These are phyloP conservation scores for Cicer chorassanicum DNA, from an alignment of 306 rosid genomes.

Conservation along the genomic window DNA sequence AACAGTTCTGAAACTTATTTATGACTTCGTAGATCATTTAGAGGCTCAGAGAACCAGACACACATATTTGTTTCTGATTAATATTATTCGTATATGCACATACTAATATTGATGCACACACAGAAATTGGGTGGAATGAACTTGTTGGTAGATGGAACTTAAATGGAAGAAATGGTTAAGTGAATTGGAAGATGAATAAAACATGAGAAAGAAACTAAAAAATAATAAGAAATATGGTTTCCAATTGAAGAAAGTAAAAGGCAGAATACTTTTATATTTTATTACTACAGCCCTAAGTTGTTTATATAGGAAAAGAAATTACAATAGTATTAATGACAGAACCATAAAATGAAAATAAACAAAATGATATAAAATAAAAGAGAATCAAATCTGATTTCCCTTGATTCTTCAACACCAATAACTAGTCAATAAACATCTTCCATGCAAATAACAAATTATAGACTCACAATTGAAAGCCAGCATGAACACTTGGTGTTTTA, in stretches of 20 bases:
- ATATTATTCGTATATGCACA: not conserved
- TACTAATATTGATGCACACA: constrained; percentile 15
- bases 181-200: constrained; percentile 24
- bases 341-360: too few species aligned
- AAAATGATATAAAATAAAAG: too few species aligned
- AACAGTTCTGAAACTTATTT: constrained; percentile 1
- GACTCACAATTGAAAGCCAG: constrained; percentile 3
- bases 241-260: not conserved
- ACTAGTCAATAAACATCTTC: constrained; percentile 28
- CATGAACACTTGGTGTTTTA: not conserved
- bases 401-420: not conserved
- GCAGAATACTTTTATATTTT: too few species aligned
- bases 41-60: constrained; percentile 17
- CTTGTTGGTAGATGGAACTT: constrained; percentile 16
- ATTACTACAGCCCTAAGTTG: too few species aligned
- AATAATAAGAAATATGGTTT: constrained; percentile 26
- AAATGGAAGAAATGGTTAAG: not conserved
- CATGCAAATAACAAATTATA: constrained; percentile 5
- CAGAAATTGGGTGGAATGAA: constrained; percentile 12
- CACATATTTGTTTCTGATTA: constrained; percentile 26
- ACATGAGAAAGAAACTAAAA: constrained; percentile 17
- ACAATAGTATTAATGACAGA: too few species aligned
- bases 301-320: too few species aligned
- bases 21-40: constrained; percentile 29
- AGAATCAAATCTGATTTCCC: too few species aligned